phyloP scores from a whole-genome alignment of 192 early-diverging fungal genomes.

The Coemansia sp. region DNA sequence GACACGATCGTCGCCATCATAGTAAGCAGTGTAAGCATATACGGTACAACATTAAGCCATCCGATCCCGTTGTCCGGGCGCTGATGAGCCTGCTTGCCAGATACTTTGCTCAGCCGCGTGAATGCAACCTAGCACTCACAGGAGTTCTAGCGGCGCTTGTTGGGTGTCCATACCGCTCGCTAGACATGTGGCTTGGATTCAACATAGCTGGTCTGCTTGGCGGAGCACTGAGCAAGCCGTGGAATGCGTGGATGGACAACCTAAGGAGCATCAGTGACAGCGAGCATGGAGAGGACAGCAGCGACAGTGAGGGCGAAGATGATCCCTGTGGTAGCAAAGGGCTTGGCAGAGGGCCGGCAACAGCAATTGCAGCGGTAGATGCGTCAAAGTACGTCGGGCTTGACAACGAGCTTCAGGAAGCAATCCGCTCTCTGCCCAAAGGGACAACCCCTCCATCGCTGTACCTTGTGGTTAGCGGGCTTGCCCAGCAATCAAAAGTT shows the following conservation, averaged over 20 bases:
- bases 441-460: constrained; percentile 49
- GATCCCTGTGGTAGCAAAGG: constrained; percentile 23
- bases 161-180: constrained; percentile 68
- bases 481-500: constrained; percentile 49
- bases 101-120: constrained; percentile 85
- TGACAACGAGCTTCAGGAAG: constrained; percentile 41
- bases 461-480: constrained; percentile 43
- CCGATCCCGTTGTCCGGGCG: constrained; percentile 68
- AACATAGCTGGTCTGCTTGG: constrained; percentile 46
- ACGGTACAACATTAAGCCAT: constrained; percentile 52
- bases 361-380: constrained; percentile 37
- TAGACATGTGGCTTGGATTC: constrained; percentile 69
- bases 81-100: constrained; percentile 66
- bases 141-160: constrained; percentile 85
- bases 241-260: constrained; percentile 50
- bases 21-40: constrained; percentile 11
- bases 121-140: constrained; percentile 89
- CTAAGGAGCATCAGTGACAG: constrained; percentile 46
- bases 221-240: constrained; percentile 50
- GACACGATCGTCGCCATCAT: neutral
- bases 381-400: constrained; percentile 39
- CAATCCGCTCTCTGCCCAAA: constrained; percentile 27
- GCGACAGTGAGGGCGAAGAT: constrained; percentile 44
- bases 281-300: constrained; percentile 12
- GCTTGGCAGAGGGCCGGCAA: constrained; percentile 36